Evolutionary conservation across 1,139 yeast genomes (phyloP).

Genomic region (Diutina ranongensis): DNA sequence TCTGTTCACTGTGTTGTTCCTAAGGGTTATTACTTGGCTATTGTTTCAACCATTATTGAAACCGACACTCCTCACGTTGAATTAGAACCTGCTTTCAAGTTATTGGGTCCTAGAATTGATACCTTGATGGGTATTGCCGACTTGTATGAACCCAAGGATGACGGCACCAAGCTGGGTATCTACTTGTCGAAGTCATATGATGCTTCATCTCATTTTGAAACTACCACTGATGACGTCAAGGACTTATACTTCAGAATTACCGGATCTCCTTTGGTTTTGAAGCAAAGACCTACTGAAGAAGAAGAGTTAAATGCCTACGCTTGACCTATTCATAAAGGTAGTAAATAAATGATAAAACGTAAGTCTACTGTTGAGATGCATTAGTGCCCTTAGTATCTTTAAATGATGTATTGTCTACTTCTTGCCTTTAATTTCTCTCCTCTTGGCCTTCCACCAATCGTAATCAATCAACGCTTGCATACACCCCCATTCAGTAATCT

Average conservation of each 20-base stretch:
- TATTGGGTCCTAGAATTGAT: constrained; percentile 69
- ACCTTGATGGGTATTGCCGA: constrained; percentile 96
- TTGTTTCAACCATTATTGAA: constrained; percentile 89
- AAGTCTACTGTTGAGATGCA: too few relatives aligned
- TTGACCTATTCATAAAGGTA: neutral
- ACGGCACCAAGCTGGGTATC: constrained; percentile 71
- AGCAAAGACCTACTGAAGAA: constrained; percentile 25
- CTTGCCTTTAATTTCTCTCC: neutral
- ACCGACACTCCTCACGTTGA: constrained; percentile 90
- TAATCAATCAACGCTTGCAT: constrained; percentile 97
- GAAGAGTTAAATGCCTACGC: constrained; percentile 3
- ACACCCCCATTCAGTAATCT: constrained; percentile 93
- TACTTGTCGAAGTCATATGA: constrained; percentile 85
- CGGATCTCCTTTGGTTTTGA: constrained; percentile 82
- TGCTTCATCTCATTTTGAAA: constrained; percentile 90
- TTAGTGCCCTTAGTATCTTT: neutral
- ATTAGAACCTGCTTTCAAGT: constrained; percentile 87
- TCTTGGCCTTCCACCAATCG: constrained; percentile 70
- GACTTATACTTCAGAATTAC: constrained; percentile 82
- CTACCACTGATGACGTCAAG: constrained; percentile 93
- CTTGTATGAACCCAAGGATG: constrained; percentile 74
- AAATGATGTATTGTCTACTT: neutral
- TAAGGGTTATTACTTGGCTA: constrained; percentile 83
- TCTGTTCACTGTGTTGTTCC: constrained; percentile 87
- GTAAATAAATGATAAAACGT: neutral